Evolutionary conservation across 805 yeast species (phyloP), one percentile per base, ranked within the genome.

Genomic region (Groenewaldozyma tartarivorans): DNA sequence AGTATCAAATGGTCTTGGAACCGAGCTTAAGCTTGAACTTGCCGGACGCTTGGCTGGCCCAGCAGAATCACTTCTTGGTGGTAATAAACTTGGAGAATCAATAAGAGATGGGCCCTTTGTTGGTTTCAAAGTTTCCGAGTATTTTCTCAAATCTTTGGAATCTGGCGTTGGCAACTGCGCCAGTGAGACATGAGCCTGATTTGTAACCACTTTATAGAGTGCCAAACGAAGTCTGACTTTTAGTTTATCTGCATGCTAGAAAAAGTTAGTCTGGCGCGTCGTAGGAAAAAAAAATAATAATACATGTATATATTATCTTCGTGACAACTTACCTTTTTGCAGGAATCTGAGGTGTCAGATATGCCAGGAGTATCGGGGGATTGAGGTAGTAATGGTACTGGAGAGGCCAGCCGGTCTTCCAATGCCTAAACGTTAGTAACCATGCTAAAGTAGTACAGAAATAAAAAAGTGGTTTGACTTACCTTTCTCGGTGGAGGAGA

Each of bases 221-320:
- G 66, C 66, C 26, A 60, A 48, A 17, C 49, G 48, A 4, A 61
- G 56, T 3, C 64, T 48, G 36, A 51, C 42, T 13, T 53, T 50
- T 18, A 61, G 54, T 5, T 50, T 40, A 16, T 47, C 48, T 22
- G 63, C 62, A 22, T 49, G 53, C 48, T 47, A 16, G 19, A 24
- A 24, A 13, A 24, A 31, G 34, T 20, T 33, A 31, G 40, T 37
- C 18, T 37, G 11, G 30, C 13, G 30, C 30, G 30, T 11, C 30
- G 30, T 11, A 11, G 30, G 30, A 26, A n/a, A 11, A 26, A 11
- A 11, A n/a, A n/a, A 11, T 26, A 11, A 26, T 26, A 11, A 11
- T 11, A n/a, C 11, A 26, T 26, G 30, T n/a, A 11, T 26, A 11
- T 11, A 26, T 11, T 26, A 11, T 26, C 13, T 26, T 26, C 30